Evolutionary conservation across 768 basidiomycete genomes (phyloP), one percentile per base, ranked within the genome.

Genomic region (Leccinum olivaceopallidum): DNA sequence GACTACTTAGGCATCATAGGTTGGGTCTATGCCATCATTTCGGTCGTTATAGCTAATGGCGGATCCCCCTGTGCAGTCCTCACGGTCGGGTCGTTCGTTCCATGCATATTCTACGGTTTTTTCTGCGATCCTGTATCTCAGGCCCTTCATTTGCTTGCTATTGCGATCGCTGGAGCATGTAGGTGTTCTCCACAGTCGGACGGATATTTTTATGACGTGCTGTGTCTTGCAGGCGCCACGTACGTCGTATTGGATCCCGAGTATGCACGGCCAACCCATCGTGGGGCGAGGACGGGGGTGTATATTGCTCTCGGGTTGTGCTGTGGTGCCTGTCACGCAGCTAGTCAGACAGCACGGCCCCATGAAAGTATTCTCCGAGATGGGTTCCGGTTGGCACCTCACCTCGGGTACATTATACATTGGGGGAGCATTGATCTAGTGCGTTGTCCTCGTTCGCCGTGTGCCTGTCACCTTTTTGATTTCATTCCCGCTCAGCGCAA

Each of bases 1-100:
- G 92, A 90, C 74, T 90, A 95, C 72, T 76, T 89, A 30, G 94
- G 94, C 12, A 96, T 96, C 63, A 82, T 88, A 63, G 75, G 83
- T 89, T 53, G 56, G 79, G 63, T 53, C 18, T 51, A 42, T 50
- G 16, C 16, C 26, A 56, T 55, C 59, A 56, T 39, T 59, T 53
- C 48, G 53, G 26, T 39, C 42, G 28, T 51, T 34, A 36, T 55
- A 53, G 18, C 30, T 34, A 24, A 20, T 48, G 0, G 24, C 57
- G 66, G 57, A 75, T 24, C 8, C 30, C 28, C 62, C 22, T 51
- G 26, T 36, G 57, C 53, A 81, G 81, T 86, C 34, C 80, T 92
- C 58, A 91, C 79, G 47, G 85, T 90, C 49, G 94, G 93, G 26
- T 93, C 91, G 36, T 88, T 88, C 72, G 85, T 85, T 64, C 89